Percentiles rank a stretch among this genome's conserved stretches.
These are phyloP conservation scores for Sporothrix phasma DNA, from an alignment of 2,329 filamentous ascomycete species.

Conservation along the genomic window DNA sequence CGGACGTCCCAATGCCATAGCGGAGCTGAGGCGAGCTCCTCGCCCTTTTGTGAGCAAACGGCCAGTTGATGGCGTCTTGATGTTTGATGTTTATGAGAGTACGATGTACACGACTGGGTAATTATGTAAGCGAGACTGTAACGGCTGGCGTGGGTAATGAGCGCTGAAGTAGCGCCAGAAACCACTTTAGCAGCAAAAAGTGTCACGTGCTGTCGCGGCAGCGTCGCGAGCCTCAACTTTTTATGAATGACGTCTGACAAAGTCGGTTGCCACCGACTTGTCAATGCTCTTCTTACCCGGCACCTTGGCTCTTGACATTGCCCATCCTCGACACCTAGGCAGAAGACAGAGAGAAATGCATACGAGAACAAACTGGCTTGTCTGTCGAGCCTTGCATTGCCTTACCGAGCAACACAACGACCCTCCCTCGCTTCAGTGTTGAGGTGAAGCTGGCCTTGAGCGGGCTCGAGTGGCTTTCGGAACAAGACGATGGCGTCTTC, in stretches of 20 bases:
- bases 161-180: not conserved
- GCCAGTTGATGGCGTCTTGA: not conserved
- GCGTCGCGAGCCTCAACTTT: slow-evolving; percentile 9
- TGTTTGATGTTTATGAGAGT: not conserved
- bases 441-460: no score
- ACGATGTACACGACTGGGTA: no score
- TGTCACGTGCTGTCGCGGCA: slow-evolving; percentile 16
- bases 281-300: not conserved
- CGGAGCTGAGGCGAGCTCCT: not conserved
- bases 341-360: no score
- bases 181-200: not conserved
- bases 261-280: not conserved
- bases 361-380: no score
- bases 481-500: not conserved
- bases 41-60: not conserved
- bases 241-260: not conserved
- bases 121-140: not conserved
- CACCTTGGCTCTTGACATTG: no score
- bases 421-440: not conserved
- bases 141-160: not conserved
- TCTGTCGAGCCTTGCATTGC: no score
- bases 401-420: not conserved
- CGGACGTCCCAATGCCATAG: not conserved
- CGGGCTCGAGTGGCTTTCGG: no score
- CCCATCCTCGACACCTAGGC: not conserved